These are phyloP conservation scores for Acidiella bohemica DNA, from an alignment of 495 filamentous ascomycete genomes.

Conservation along the genomic window DNA sequence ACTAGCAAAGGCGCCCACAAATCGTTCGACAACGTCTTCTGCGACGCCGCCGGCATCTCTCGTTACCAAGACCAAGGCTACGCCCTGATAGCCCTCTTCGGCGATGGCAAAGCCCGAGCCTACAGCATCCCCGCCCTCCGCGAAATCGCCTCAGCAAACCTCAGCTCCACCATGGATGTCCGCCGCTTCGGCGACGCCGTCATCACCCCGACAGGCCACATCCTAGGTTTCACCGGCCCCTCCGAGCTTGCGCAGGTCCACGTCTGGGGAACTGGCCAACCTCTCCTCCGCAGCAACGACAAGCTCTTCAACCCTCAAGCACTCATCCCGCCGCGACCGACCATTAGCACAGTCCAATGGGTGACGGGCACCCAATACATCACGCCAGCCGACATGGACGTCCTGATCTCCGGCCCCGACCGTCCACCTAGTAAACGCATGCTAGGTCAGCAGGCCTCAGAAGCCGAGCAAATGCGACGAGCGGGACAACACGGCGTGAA, in stretches of 20 bases:
- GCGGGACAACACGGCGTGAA: conserved; percentile 35
- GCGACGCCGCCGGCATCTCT: conserved; percentile 61
- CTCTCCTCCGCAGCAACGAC: conserved; percentile 45
- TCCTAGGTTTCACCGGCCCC: conserved; percentile 82
- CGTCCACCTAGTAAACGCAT: conserved; percentile 71
- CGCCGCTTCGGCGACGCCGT: conserved; percentile 51
- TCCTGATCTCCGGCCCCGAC: conserved; percentile 78
- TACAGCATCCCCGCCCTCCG: conserved; percentile 78
- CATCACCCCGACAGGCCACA: conserved; percentile 61
- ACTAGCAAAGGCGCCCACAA: conserved; percentile 76
- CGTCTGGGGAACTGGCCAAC: conserved; percentile 60
- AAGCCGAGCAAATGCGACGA: conserved; percentile 43
- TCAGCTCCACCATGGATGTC: conserved; percentile 55
- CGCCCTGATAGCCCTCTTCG: conserved; percentile 71
- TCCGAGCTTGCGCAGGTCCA: conserved; percentile 68
- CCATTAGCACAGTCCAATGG: conserved; percentile 92
- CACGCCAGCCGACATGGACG: conserved; percentile 76
- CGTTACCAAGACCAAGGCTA: conserved; percentile 58
- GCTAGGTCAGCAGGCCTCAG: conserved; percentile 48
- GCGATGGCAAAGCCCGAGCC: conserved; percentile 60
- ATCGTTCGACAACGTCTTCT: conserved; percentile 67
- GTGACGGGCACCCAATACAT: conserved; percentile 89
- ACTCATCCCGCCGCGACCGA: conserved; percentile 66
- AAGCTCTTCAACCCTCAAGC: conserved; percentile 62
- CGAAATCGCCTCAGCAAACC: conserved; percentile 56